Conservation (phyloP, 352 stramenopile species). For the Saprolegnia parasitica region DNA sequence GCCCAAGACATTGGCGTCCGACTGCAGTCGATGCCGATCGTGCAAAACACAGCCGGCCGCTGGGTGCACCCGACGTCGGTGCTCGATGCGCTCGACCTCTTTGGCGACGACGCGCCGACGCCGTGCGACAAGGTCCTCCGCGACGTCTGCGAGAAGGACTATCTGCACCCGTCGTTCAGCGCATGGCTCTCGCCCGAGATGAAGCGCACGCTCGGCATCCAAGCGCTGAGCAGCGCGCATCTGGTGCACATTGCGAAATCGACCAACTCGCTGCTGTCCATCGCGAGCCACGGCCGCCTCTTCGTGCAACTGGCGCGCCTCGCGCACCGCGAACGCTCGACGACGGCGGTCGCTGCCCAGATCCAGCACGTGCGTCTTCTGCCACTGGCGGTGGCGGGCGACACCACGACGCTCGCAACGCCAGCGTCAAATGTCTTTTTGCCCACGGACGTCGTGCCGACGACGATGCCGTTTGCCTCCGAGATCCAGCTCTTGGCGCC, state of each 20-base stretch:
- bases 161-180: constrained; percentile 6
- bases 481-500: constrained; percentile 16
- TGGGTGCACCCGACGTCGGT: constrained; percentile 6
- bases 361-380: background rate
- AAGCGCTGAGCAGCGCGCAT: background rate
- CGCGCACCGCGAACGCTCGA: background rate
- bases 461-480: background rate
- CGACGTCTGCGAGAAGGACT: background rate
- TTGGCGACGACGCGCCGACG: background rate
- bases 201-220: constrained; percentile 17
- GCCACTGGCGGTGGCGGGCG: background rate
- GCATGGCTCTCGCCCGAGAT: constrained; percentile 5
- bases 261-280: background rate
- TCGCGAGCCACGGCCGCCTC: background rate
- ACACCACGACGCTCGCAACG: background rate
- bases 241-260: background rate
- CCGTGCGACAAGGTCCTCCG: background rate
- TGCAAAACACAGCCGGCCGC: constrained; percentile 6
- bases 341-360: background rate
- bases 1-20: constrained; percentile 12
- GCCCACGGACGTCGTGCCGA: background rate
- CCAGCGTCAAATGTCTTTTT: background rate
- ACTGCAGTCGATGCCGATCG: constrained; percentile 5
- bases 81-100: background rate
- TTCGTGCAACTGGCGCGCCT: background rate